A percentile compares a stretch with the other conserved stretches of the same genome.
phyloP scores from a whole-genome alignment of 768 basidiomycete species.

The Leccinum obscurum region DNA sequence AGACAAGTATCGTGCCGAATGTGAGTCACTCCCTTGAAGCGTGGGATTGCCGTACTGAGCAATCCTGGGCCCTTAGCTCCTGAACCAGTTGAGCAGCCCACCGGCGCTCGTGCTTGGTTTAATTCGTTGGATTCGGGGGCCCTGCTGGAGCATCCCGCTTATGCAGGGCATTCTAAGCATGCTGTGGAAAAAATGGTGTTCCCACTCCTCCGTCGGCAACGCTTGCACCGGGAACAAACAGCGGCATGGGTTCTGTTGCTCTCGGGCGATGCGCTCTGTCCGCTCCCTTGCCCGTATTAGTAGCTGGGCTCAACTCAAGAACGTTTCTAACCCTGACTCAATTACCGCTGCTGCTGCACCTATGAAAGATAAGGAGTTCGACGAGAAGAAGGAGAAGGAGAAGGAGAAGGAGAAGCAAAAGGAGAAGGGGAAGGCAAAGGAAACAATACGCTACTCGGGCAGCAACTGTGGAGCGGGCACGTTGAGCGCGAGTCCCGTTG shows the following conservation, averaged over 20 bases:
- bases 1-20: conserved; percentile 38
- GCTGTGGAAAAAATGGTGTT: conserved; percentile 12
- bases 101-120: conserved; percentile 50
- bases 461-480: conserved; percentile 72
- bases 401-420: conserved; percentile 35
- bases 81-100: conserved; percentile 37
- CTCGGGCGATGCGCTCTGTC: conserved; percentile 76
- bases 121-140: conserved; percentile 59
- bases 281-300: conserved; percentile 69
- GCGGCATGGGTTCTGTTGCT: conserved; percentile 62
- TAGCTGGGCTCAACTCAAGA: conserved; percentile 65
- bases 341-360: conserved; percentile 26
- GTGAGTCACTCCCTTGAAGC: conserved; percentile 12
- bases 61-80: conserved; percentile 38
- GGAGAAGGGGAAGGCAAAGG: conserved; percentile 33
- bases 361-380: conserved; percentile 30
- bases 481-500: conserved; percentile 40
- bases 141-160: conserved; percentile 31
- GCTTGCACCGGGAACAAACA: conserved; percentile 32
- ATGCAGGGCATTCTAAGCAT: conserved; percentile 17
- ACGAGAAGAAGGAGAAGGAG: conserved; percentile 16
- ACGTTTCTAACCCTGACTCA: conserved; percentile 34
- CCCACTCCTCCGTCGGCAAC: conserved; percentile 32
- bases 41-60: conserved; percentile 6
- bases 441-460: conserved; percentile 47